Percentiles rank a stretch among this genome's conserved stretches.
These are phyloP conservation scores for Paraconiothyrium sp. DNA, from an alignment of 2,329 filamentous ascomycete genomes.

Conservation along the genomic window DNA sequence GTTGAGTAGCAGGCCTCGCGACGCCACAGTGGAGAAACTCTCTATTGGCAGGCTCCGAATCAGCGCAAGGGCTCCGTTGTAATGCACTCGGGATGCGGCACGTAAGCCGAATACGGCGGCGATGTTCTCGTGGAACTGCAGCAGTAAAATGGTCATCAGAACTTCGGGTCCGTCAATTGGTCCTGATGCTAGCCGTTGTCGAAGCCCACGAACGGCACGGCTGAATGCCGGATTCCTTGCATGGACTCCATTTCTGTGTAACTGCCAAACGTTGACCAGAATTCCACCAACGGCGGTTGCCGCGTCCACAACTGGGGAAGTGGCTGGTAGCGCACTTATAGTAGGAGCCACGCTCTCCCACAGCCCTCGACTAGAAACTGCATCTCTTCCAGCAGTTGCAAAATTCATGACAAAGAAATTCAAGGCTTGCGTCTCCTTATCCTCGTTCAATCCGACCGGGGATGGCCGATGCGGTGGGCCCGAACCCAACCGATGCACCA, in stretches of 20 bases:
- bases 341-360: conserved; percentile 8
- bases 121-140: conserved; percentile 11
- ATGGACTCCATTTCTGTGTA: neutral
- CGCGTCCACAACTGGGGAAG: neutral
- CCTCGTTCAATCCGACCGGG: neutral
- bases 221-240: conserved; percentile 8
- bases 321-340: neutral
- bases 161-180: conserved; percentile 2
- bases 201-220: conserved; percentile 1
- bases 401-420: conserved; percentile 14
- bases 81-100: conserved; percentile 3
- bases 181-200: neutral
- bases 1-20: conserved; percentile 4
- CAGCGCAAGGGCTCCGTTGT: conserved; percentile 10
- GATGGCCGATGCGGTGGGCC: neutral
- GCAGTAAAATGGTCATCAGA: conserved; percentile 8
- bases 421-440: conserved; percentile 1
- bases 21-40: neutral
- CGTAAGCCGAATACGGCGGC: conserved; percentile 10
- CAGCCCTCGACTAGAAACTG: conserved; percentile 3
- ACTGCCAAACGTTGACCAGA: conserved; percentile 1
- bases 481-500: conserved; percentile 2
- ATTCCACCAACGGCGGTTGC: conserved; percentile 8
- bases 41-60: neutral
- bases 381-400: conserved; percentile 3